These are phyloP conservation scores for Colletotrichum karsti DNA, from an alignment of 2,329 filamentous ascomycete genomes.

Conservation along the genomic window DNA sequence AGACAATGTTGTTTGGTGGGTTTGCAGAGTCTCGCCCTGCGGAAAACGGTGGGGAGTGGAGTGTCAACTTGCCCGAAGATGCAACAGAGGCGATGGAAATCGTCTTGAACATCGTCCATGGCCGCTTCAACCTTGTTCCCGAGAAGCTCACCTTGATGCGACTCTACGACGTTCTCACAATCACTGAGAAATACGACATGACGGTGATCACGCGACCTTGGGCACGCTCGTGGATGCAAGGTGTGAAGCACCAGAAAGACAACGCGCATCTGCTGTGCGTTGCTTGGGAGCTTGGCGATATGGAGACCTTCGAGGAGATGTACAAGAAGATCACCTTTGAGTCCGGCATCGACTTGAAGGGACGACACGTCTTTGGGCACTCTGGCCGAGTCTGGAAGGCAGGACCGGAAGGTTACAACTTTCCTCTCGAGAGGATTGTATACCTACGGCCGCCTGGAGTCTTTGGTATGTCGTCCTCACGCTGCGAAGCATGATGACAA, in stretches of 20 bases:
- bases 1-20: conserved; percentile 34
- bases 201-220: conserved; percentile 33
- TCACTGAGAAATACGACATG: conserved; percentile 37
- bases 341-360: conserved; percentile 15
- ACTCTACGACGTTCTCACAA: conserved; percentile 33
- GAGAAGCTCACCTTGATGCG: conserved; percentile 3
- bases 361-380: conserved; percentile 17
- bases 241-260: not conserved
- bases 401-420: conserved; percentile 24
- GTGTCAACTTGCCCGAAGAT: conserved; percentile 39
- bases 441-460: conserved; percentile 14
- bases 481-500: fast-evolving
- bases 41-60: conserved; percentile 30
- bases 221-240: conserved; percentile 30
- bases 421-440: conserved; percentile 13
- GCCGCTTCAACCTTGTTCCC: conserved; percentile 35
- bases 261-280: conserved; percentile 16
- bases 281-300: conserved; percentile 28
- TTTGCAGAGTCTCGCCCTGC: conserved; percentile 33
- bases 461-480: not conserved
- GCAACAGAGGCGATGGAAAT: conserved; percentile 36
- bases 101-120: conserved; percentile 42
- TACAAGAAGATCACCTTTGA: conserved; percentile 22
- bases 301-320: conserved; percentile 15
- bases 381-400: conserved; percentile 10